These are phyloP conservation scores for Toxicodendron radicans DNA, from an alignment of 345 rosid species.

Conservation along the genomic window DNA sequence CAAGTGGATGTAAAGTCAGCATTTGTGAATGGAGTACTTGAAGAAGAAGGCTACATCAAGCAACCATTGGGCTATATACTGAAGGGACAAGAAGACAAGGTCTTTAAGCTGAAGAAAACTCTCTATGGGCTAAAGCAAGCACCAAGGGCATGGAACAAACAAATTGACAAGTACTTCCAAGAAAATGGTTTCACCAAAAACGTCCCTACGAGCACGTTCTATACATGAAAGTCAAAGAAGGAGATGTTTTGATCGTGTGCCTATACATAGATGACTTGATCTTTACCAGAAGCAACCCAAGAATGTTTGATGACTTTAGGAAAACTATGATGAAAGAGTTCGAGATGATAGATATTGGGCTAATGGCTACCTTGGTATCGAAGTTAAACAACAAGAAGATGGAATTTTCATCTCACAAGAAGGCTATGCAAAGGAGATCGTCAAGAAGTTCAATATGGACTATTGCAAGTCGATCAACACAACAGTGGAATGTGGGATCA, in stretches of 20 bases:
- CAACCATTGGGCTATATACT: background rate
- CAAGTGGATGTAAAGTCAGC: too few relatives aligned
- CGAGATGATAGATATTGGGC: constrained; percentile 10
- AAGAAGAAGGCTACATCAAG: too few relatives aligned
- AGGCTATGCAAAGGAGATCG: background rate
- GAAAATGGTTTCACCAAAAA: too few relatives aligned
- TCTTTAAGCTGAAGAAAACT: too few relatives aligned
- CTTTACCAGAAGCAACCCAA: background rate
- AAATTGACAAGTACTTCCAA: too few relatives aligned
- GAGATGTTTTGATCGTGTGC: background rate
- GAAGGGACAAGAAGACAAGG: background rate
- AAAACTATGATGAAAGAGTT: too few relatives aligned
- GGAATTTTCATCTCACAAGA: background rate
- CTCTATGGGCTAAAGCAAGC: too few relatives aligned
- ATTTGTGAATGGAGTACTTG: too few relatives aligned
- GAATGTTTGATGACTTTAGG: background rate
- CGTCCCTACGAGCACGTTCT: too few relatives aligned
- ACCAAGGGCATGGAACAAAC: too few relatives aligned
- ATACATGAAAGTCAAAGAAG: too few relatives aligned
- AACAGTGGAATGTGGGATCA: too few relatives aligned
- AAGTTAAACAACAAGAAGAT: background rate
- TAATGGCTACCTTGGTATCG: constrained; percentile 10
- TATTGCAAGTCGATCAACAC: background rate
- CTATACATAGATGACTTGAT: background rate
- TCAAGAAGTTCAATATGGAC: constrained; percentile 13